Percentiles rank a stretch among this genome's conserved stretches.
Evolutionary conservation across 495 filamentous ascomycete species (phyloP).

Genomic region (Aspergillus olivimuriae): DNA sequence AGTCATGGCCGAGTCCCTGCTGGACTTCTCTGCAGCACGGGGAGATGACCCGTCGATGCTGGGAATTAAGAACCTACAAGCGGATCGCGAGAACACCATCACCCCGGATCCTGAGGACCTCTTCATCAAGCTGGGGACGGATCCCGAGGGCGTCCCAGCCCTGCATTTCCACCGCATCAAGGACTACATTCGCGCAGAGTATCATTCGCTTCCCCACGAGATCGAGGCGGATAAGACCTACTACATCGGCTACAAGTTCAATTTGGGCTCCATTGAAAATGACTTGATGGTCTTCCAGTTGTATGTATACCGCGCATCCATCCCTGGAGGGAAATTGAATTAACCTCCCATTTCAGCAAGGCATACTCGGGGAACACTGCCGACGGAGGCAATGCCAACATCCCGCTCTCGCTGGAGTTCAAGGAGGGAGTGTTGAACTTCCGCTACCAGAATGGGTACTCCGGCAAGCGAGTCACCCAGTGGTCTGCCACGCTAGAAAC

Average conservation of each 20-base stretch:
- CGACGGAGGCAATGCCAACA: slow-evolving; percentile 4
- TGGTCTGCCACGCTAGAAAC: slow-evolving; percentile 2
- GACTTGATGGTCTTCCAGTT: slow-evolving; percentile 13
- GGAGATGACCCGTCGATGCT: slow-evolving; percentile 5
- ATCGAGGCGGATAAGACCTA: slow-evolving; percentile 5
- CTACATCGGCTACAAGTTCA: slow-evolving; percentile 12
- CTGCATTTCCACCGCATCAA: slow-evolving; percentile 11
- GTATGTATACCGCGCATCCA: not conserved
- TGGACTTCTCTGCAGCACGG: slow-evolving; percentile 3
- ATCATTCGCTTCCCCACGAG: slow-evolving; percentile 1
- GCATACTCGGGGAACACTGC: slow-evolving; percentile 3
- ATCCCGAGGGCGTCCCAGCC: slow-evolving; percentile 2
- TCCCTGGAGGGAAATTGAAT: not conserved
- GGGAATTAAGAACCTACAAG: slow-evolving; percentile 3
- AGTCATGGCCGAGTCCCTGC: not conserved
- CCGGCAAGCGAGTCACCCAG: slow-evolving; percentile 4
- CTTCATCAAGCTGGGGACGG: slow-evolving; percentile 10
- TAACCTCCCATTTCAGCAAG: slow-evolving; percentile 4
- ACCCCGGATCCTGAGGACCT: slow-evolving; percentile 4
- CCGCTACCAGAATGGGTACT: slow-evolving; percentile 4
- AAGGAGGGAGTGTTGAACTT: slow-evolving; percentile 6
- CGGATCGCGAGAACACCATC: slow-evolving; percentile 2
- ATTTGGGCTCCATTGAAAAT: slow-evolving; percentile 1
- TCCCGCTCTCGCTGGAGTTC: slow-evolving; percentile 7
- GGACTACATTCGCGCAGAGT: slow-evolving; percentile 9